A percentile compares a stretch with the other conserved stretches of the same genome.
phyloP scores from a whole-genome alignment of 345 rosid genomes.

The Citrus medica region DNA sequence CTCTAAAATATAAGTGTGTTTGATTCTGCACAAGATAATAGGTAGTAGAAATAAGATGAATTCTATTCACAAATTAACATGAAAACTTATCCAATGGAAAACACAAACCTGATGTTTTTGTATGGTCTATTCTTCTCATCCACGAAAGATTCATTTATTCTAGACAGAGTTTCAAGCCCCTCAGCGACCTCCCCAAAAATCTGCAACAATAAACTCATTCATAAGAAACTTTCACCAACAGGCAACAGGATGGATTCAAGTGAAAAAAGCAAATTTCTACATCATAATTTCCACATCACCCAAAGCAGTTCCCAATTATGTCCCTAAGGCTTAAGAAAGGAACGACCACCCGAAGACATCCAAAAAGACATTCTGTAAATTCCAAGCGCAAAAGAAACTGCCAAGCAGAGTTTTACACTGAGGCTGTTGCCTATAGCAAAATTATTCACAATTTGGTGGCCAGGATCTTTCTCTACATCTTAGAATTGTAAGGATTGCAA shows the following conservation, averaged over 20 bases:
- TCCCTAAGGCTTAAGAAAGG: neutral
- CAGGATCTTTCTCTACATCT: neutral
- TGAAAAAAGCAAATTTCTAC: neutral
- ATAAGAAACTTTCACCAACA: neutral
- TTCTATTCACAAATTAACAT: neutral
- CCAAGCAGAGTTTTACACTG: neutral
- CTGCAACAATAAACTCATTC: slow-evolving; percentile 28
- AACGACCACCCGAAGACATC: neutral
- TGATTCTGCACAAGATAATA: slow-evolving; percentile 51
- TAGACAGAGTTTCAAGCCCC: slow-evolving; percentile 76
- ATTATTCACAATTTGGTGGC: neutral
- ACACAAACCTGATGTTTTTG: slow-evolving; percentile 65
- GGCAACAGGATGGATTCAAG: neutral
- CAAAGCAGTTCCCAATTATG: neutral
- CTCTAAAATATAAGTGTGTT: slow-evolving; percentile 72
- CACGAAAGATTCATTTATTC: slow-evolving; percentile 89
- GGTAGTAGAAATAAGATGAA: neutral
- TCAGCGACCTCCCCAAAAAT: slow-evolving; percentile 95
- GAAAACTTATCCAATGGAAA: neutral
- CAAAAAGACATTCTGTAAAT: neutral
- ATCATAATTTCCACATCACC: neutral
- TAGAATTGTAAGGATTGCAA: neutral
- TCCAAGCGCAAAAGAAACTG: neutral
- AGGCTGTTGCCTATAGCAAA: neutral
- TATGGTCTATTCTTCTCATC: slow-evolving; percentile 78